phyloP scores from a whole-genome alignment of 306 rosid species.

The Fagus sylvatica region DNA sequence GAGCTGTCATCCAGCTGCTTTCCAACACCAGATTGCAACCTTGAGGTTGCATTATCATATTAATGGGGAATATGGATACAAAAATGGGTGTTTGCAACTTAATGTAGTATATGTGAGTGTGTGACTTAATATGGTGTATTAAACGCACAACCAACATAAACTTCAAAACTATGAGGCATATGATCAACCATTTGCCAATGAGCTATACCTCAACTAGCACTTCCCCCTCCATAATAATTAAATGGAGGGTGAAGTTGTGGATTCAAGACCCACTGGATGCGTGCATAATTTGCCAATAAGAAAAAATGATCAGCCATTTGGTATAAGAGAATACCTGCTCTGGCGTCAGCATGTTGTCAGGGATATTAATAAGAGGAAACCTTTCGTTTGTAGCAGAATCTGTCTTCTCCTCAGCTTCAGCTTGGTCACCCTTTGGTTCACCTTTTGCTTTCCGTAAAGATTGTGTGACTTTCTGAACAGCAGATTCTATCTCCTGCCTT shows the following conservation, averaged over 20 bases:
- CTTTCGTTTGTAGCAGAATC: constrained; percentile 54
- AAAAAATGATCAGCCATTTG: constrained; percentile 19
- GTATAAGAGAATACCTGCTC: constrained; percentile 70
- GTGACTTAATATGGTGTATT: background rate
- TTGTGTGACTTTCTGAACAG: constrained; percentile 64
- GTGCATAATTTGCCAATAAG: too few relatives aligned
- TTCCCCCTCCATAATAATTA: too few relatives aligned
- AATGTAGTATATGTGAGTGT: background rate
- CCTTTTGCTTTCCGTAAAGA: constrained; percentile 91
- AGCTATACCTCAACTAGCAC: too few relatives aligned
- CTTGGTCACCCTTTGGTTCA: constrained; percentile 71
- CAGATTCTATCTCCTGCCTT: constrained; percentile 84
- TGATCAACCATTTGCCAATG: constrained; percentile 2
- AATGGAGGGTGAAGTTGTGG: too few relatives aligned
- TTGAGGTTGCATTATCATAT: background rate
- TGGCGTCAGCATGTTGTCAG: constrained; percentile 75
- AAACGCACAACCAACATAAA: constrained; percentile 9
- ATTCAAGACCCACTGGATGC: too few relatives aligned
- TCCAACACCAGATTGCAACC: background rate
- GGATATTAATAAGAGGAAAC: constrained; percentile 71
- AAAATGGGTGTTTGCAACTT: background rate
- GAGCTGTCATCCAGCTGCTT: background rate
- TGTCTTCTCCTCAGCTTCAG: constrained; percentile 67
- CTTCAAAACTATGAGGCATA: constrained; percentile 26
- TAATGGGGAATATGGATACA: constrained; percentile 2